Conservation (phyloP, 192 early-diverging fungal species). For the Helicostylum pulchrum region DNA sequence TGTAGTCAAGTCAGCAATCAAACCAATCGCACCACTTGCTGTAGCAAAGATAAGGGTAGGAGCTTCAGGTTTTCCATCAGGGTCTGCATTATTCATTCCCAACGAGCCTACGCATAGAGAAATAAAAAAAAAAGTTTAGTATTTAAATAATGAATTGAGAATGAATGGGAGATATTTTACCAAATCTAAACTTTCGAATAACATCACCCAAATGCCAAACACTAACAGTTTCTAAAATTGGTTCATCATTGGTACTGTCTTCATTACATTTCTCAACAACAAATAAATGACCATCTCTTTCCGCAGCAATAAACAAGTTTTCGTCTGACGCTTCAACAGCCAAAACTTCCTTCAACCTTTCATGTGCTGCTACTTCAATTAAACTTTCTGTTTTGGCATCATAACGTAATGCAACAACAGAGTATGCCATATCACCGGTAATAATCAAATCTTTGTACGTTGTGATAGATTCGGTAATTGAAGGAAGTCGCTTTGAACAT, state of each 20-base stretch:
- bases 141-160: neutral
- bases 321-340: conserved; percentile 56
- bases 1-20: conserved; percentile 68
- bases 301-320: conserved; percentile 57
- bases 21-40: conserved; percentile 75
- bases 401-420: conserved; percentile 62
- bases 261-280: conserved; percentile 50
- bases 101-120: conserved; percentile 60
- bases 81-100: conserved; percentile 61
- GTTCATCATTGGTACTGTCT: conserved; percentile 48
- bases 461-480: conserved; percentile 56
- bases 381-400: conserved; percentile 42
- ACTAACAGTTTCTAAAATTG: conserved; percentile 57
- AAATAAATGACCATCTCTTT: conserved; percentile 62
- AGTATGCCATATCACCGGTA: conserved; percentile 83
- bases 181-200: conserved; percentile 75
- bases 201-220: conserved; percentile 79
- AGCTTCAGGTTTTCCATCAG: conserved; percentile 52
- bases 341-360: conserved; percentile 57
- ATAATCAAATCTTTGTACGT: conserved; percentile 65
- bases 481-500: conserved; percentile 48
- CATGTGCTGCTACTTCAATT: conserved; percentile 61
- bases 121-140: neutral
- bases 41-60: conserved; percentile 73
- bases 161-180: conserved; percentile 38